Conservation (phyloP, 306 rosid species). For the Gillenia trifoliata region DNA sequence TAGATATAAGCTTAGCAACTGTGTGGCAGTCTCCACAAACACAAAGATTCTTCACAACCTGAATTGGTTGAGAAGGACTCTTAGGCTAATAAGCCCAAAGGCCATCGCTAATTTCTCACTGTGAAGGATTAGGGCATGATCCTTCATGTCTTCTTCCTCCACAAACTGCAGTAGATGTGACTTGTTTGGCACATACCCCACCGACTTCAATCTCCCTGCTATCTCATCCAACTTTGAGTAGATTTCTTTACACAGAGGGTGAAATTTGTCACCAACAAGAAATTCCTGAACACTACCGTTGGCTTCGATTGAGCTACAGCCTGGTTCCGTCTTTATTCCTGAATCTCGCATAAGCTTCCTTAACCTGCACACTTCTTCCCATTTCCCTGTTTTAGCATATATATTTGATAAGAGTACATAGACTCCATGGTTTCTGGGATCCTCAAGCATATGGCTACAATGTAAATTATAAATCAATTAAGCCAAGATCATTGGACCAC, state of each 20-base stretch:
- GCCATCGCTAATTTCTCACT: constrained; percentile 62
- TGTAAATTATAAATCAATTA: no score
- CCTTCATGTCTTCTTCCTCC: constrained; percentile 58
- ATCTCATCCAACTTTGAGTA: constrained; percentile 57
- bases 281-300: constrained; percentile 45
- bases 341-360: constrained; percentile 56
- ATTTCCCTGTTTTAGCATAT: constrained; percentile 49
- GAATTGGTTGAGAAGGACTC: constrained; percentile 50
- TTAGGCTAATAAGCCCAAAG: constrained; percentile 49
- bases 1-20: constrained; percentile 56
- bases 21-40: constrained; percentile 58
- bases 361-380: constrained; percentile 54
- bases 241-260: constrained; percentile 38
- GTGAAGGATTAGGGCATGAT: constrained; percentile 49
- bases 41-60: constrained; percentile 62
- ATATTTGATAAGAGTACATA: constrained; percentile 55
- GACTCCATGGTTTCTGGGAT: constrained; percentile 58
- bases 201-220: constrained; percentile 36
- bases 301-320: constrained; percentile 54
- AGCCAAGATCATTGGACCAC: no score
- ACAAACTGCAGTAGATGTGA: constrained; percentile 45
- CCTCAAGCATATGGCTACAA: constrained; percentile 42
- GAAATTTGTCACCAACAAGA: constrained; percentile 49
- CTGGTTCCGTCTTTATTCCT: constrained; percentile 53
- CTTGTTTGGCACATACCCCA: constrained; percentile 48